Evolutionary conservation across 805 yeast species (phyloP), one percentile per base, ranked within the genome.

Genomic region (Candida sithepensis): DNA sequence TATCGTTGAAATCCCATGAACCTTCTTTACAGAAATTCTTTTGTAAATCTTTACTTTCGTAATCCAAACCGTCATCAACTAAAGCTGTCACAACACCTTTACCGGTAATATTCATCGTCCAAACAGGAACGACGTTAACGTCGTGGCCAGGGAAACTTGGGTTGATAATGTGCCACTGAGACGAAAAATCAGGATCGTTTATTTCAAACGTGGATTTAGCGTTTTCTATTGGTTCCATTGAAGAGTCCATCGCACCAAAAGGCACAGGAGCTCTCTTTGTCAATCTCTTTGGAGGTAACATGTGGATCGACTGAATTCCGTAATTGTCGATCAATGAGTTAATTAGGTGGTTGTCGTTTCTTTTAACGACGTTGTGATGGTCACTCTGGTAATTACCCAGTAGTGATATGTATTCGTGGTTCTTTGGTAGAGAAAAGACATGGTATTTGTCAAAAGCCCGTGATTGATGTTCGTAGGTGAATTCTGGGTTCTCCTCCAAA

Each of bases 101-200:
- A 1, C 99, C 99, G 0, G 94, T 85, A 47, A 85, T 79, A 42
- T 85, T 86, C 49, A 81, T 81, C 26, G 73, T 70, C 99, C 99
- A 94, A 12, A 89, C 81, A 0, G 87, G 90, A 1, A 87, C 67
- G 13, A 90, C 92, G 59, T 94, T 92, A 44, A 94, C 81, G 64
- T 92, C 98, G 58, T 88, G 75, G 0, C 96, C 95, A 0, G 86
- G 88, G 54, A 71, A 81, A 6, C 66, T 63, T 0, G 88, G 72
- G 61, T 94, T 94, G 36, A 86, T 68, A n/a, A 94, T 66, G 66
- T 92, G 97, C 99, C 99, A 94, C 67, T 94, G 99, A 34, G 77
- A 72, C 10, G 67, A 64, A 60, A 94, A 92, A n/a, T 77, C 40
- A 2, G 99, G 99, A 68, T 94, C 99, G 18, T 75, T 64, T 45